Percentiles rank a stretch among this genome's conserved stretches.
These are phyloP conservation scores for Ganoderma boninense DNA, from an alignment of 1,284 basidiomycete species.

Conservation along the genomic window DNA sequence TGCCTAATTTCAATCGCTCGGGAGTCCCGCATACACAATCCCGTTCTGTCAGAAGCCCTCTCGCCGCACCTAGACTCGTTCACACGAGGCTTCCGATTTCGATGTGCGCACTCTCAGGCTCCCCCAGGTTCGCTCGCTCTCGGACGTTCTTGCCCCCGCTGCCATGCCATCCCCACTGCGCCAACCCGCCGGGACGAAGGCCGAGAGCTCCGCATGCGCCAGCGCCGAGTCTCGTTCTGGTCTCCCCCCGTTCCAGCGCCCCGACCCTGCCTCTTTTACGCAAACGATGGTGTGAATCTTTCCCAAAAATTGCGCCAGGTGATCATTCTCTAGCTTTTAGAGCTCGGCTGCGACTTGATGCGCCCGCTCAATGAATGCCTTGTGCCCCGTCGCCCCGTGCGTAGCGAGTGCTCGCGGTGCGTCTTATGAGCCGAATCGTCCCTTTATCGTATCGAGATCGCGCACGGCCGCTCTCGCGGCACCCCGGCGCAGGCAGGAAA, in stretches of 20 bases:
- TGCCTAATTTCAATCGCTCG: slow-evolving; percentile 2
- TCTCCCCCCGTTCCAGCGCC: slow-evolving; percentile 5
- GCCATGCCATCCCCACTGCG: slow-evolving; percentile 3
- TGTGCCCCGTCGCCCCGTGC: not conserved
- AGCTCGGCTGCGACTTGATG: slow-evolving; percentile 5
- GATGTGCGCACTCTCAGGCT: slow-evolving; percentile 5
- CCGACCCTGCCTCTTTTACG: slow-evolving; percentile 1
- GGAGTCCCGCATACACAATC: slow-evolving; percentile 7
- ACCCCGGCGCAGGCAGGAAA: slow-evolving; percentile 3
- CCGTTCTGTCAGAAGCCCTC: slow-evolving; percentile 8
- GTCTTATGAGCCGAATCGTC: slow-evolving; percentile 12
- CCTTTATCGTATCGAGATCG: slow-evolving; percentile 16
- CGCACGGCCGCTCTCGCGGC: slow-evolving; percentile 10
- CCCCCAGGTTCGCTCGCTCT: slow-evolving; percentile 1
- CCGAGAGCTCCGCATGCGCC: not conserved
- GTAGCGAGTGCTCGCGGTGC: not conserved
- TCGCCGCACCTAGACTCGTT: slow-evolving; percentile 10
- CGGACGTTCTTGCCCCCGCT: slow-evolving; percentile 13
- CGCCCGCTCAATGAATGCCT: not conserved
- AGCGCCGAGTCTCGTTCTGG: slow-evolving; percentile 1
- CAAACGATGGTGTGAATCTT: not conserved
- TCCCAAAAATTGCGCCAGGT: not conserved
- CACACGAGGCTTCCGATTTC: slow-evolving; percentile 6
- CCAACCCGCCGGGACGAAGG: not conserved
- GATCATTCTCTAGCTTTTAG: slow-evolving; percentile 6